These are phyloP conservation scores for Russula sp. DNA, from an alignment of 768 basidiomycete genomes.

Conservation along the genomic window DNA sequence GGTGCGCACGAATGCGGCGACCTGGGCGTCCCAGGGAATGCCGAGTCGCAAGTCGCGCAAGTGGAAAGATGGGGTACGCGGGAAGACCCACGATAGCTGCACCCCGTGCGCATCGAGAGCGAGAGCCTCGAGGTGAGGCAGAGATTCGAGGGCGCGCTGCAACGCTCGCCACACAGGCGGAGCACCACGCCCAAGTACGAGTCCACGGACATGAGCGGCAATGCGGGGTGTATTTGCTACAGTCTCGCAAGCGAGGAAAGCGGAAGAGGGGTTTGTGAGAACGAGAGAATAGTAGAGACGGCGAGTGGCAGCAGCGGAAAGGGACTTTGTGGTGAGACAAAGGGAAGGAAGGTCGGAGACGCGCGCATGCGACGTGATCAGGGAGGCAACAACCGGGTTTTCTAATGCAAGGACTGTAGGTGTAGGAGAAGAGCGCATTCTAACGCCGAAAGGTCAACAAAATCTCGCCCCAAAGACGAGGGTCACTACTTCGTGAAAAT, in stretches of 20 bases:
- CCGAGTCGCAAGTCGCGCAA: constrained; percentile 45
- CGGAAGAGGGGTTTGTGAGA: constrained; percentile 34
- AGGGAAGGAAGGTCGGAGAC: constrained; percentile 39
- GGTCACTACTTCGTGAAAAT: neutral
- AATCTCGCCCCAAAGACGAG: neutral
- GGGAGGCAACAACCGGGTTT: constrained; percentile 40
- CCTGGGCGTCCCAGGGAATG: constrained; percentile 43
- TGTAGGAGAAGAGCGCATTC: neutral
- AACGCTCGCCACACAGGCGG: constrained; percentile 41
- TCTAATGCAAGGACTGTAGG: constrained; percentile 23
- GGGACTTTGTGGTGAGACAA: constrained; percentile 40
- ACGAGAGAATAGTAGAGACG: constrained; percentile 40
- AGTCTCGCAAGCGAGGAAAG: constrained; percentile 36
- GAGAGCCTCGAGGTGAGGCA: constrained; percentile 42
- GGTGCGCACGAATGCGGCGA: constrained; percentile 44
- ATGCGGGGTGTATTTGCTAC: constrained; percentile 33
- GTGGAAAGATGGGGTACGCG: constrained; percentile 38
- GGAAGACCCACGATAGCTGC: constrained; percentile 41
- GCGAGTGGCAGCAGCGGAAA: constrained; percentile 45
- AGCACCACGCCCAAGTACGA: constrained; percentile 26
- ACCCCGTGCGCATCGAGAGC: constrained; percentile 32
- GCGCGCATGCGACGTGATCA: constrained; percentile 36
- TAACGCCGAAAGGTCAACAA: neutral
- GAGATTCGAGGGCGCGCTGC: constrained; percentile 38
- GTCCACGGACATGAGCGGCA: constrained; percentile 36